Evolutionary conservation across 148 eudicot species (phyloP).

Genomic region (Rhododendron kiyosumense): DNA sequence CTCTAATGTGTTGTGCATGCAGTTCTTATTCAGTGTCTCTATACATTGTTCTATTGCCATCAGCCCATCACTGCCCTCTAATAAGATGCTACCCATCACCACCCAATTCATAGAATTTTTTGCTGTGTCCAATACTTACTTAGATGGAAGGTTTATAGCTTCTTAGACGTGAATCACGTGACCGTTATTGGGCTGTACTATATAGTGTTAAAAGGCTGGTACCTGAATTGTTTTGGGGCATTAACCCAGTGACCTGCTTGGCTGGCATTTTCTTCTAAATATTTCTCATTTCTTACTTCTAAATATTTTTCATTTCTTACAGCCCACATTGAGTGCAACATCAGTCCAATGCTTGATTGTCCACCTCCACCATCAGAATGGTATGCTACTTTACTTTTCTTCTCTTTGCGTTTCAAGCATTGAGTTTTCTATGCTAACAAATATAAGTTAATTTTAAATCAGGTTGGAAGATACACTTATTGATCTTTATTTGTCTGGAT

Average conservation of each 20-base stretch:
- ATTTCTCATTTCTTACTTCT: too few species aligned
- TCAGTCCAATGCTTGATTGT: constrained; percentile 33
- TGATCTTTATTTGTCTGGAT: constrained; percentile 78
- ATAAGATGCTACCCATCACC: not conserved
- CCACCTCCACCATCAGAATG: constrained; percentile 92
- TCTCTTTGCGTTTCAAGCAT: not conserved
- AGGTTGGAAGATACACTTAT: constrained; percentile 97
- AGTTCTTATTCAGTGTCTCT: too few species aligned
- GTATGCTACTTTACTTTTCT: constrained; percentile 31
- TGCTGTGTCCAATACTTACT: not conserved
- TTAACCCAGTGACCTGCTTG: not conserved
- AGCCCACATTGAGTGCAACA: constrained; percentile 26
- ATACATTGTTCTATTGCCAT: too few species aligned
- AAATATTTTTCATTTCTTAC: constrained; percentile 3
- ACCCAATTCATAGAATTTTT: not conserved
- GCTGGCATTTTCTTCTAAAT: not conserved
- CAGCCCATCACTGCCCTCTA: too few species aligned
- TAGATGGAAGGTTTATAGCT: not conserved
- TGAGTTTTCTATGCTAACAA: not conserved
- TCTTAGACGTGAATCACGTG: not conserved
- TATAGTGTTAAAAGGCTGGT: not conserved
- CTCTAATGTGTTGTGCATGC: too few species aligned
- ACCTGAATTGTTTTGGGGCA: not conserved
- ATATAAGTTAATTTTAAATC: not conserved
- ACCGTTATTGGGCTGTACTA: not conserved